Conservation (phyloP, 2,329 filamentous ascomycete genomes). For the Fusarium sp. region DNA sequence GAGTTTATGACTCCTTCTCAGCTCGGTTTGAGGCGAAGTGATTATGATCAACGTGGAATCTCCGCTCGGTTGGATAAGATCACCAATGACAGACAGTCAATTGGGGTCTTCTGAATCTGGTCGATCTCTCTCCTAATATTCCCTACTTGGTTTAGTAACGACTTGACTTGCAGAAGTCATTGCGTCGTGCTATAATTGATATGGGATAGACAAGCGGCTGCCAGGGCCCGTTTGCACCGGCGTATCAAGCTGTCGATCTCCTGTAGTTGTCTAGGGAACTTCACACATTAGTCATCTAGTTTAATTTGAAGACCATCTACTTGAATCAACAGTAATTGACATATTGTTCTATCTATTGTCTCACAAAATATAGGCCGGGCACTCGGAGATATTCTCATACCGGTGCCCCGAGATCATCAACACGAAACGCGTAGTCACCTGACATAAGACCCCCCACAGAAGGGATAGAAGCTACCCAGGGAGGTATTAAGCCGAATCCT, state of each 20-base stretch:
- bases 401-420: background rate
- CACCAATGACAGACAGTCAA: background rate
- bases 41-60: constrained; percentile 1
- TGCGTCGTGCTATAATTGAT: constrained; percentile 6
- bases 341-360: background rate
- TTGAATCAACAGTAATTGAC: background rate
- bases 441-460: background rate
- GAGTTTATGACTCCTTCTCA: background rate
- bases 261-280: background rate
- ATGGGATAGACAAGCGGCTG: constrained; percentile 8
- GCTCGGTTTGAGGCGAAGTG: background rate
- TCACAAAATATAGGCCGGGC: background rate
- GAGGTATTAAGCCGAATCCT: too few relatives aligned
- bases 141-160: constrained; percentile 1
- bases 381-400: background rate
- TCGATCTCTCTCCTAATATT: background rate
- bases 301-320: background rate
- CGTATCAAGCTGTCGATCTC: background rate
- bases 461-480: too few relatives aligned
- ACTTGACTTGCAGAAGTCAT: background rate
- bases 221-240: background rate
- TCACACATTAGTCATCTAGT: background rate
- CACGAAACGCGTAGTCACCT: constrained; percentile 13
- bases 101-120: background rate
- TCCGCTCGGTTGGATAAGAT: background rate